A percentile compares a stretch with the other conserved stretches of the same genome.
phyloP scores from a whole-genome alignment of 306 rosid genomes.

The Pachyrhizus erosus region DNA sequence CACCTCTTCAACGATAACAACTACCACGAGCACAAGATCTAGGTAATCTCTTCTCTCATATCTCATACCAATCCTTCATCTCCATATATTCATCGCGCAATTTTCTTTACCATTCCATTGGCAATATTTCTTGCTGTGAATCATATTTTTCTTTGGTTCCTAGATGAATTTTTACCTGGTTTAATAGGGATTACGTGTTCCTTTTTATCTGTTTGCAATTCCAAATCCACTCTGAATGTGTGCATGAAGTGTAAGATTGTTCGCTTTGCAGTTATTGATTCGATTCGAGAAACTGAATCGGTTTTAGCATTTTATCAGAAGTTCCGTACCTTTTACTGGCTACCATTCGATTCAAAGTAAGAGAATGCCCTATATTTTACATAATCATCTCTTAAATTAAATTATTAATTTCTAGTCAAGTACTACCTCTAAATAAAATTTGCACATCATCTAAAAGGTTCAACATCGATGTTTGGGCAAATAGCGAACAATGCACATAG shows the following conservation, averaged over 20 bases:
- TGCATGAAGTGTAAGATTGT: background rate
- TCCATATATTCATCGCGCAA: background rate
- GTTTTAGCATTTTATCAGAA: background rate
- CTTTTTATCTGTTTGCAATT: too few relatives aligned
- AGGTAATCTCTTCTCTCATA: background rate
- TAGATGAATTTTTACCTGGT: background rate
- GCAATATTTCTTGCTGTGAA: background rate
- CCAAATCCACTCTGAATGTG: too few relatives aligned
- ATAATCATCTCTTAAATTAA: background rate
- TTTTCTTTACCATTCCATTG: background rate
- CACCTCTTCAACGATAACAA: background rate
- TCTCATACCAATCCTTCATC: background rate
- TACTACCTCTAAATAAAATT: background rate
- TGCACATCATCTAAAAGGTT: background rate
- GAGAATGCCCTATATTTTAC: background rate
- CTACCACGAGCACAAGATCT: background rate
- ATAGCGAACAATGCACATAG: background rate
- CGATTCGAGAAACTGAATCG: constrained; percentile 11
- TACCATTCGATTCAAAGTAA: background rate
- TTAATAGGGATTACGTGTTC: background rate
- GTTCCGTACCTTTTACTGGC: background rate
- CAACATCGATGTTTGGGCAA: background rate
- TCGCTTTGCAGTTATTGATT: constrained; percentile 15
- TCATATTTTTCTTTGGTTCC: background rate
- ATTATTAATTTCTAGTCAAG: background rate